phyloP scores from a whole-genome alignment of 306 rosid species.

The Coriaria nepalensis region DNA sequence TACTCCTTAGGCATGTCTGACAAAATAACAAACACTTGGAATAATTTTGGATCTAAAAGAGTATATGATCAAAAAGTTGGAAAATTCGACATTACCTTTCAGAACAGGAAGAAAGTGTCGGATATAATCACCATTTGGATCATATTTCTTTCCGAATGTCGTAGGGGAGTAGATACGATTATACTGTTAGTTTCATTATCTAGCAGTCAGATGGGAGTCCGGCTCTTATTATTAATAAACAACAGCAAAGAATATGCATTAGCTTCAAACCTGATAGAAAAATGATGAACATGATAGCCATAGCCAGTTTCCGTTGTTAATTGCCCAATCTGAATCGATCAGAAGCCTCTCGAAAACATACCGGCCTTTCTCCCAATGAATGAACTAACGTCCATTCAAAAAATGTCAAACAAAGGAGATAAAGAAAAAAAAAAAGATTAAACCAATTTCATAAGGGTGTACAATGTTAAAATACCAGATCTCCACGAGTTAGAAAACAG shows the following conservation, averaged over 20 bases:
- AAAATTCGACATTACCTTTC: constrained; percentile 33
- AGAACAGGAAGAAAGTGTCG: constrained; percentile 76
- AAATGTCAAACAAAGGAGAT: constrained; percentile 3
- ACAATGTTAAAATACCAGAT: constrained; percentile 46
- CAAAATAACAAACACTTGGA: constrained; percentile 10
- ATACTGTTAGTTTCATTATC: too few species aligned
- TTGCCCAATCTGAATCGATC: constrained; percentile 94
- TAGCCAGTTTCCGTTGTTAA: constrained; percentile 90
- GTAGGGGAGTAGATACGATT: constrained; percentile 77
- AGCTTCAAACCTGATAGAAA: constrained; percentile 67
- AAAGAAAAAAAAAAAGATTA: constrained; percentile 6
- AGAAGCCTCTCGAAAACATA: constrained; percentile 89
- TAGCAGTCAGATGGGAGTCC: background rate
- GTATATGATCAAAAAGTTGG: constrained; percentile 8
- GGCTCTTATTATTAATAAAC: too few species aligned
- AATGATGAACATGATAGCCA: constrained; percentile 95
- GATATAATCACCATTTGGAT: constrained; percentile 73
- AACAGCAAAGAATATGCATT: background rate
- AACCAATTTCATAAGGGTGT: background rate
- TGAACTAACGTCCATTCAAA: constrained; percentile 36
- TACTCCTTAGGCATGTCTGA: constrained; percentile 83
- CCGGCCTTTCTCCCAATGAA: constrained; percentile 95
- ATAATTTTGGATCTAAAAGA: constrained; percentile 6
- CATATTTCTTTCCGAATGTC: constrained; percentile 90
- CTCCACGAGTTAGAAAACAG: constrained; percentile 88